Evolutionary conservation across 2,329 filamentous ascomycete species (phyloP).

Genomic region (Fusarium sp.): DNA sequence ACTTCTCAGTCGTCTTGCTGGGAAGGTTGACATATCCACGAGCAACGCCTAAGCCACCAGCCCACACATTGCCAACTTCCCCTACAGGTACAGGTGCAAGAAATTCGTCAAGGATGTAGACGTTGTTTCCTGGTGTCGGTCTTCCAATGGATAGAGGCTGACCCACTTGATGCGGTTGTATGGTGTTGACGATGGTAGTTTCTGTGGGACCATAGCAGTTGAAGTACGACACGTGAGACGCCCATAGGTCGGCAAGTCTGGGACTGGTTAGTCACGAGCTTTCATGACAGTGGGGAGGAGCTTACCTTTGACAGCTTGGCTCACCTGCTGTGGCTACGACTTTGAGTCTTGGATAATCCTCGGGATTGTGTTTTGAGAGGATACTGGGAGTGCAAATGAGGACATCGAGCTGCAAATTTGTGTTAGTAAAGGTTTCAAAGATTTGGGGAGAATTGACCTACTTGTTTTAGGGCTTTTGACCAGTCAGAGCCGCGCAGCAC

Average conservation of each 20-base stretch:
- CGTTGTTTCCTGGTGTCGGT: conserved; percentile 70
- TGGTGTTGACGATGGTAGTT: conserved; percentile 72
- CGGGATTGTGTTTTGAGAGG: conserved; percentile 63
- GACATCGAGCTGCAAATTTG: conserved; percentile 60
- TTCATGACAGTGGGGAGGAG: accelerated
- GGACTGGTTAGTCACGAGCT: neutral
- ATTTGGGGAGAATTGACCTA: conserved; percentile 34
- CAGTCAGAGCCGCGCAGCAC: conserved; percentile 66
- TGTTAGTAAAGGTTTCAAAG: neutral
- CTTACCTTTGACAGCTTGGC: conserved; percentile 62
- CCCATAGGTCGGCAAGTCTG: conserved; percentile 69
- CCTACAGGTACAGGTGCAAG: conserved; percentile 62
- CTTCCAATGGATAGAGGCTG: conserved; percentile 68
- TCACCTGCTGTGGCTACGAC: conserved; percentile 69
- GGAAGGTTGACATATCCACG: conserved; percentile 69
- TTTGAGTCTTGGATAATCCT: conserved; percentile 65
- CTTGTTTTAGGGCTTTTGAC: conserved; percentile 62
- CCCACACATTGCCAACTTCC: conserved; percentile 69
- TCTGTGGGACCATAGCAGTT: conserved; percentile 75
- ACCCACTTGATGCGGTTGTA: conserved; percentile 54
- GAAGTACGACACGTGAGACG: conserved; percentile 62
- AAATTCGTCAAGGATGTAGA: conserved; percentile 68
- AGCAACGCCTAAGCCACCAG: conserved; percentile 66
- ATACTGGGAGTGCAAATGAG: conserved; percentile 71
- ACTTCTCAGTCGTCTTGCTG: conserved; percentile 65